Conservation (phyloP, 805 yeast species). For the Ogataea pilisensis region DNA sequence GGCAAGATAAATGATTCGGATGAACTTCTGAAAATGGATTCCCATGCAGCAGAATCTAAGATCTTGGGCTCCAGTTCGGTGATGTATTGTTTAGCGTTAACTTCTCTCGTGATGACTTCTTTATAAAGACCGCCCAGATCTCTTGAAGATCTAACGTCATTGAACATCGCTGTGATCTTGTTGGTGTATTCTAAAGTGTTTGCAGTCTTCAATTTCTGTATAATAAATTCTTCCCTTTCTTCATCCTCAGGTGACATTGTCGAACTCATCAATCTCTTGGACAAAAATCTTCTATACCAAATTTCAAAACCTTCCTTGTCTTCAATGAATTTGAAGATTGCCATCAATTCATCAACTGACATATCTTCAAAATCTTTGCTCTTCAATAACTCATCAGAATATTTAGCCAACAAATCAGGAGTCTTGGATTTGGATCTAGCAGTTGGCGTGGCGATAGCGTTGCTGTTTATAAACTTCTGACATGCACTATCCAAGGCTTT, state of each 20-base stretch:
- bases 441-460: conserved; percentile 70
- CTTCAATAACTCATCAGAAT: conserved; percentile 78
- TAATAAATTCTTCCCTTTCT: conserved; percentile 78
- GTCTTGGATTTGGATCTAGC: conserved; percentile 67
- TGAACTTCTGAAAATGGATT: conserved; percentile 25
- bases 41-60: conserved; percentile 31
- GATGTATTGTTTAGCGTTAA: conserved; percentile 19
- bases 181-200: conserved; percentile 91
- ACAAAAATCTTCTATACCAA: conserved; percentile 82
- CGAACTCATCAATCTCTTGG: conserved; percentile 73
- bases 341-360: conserved; percentile 81
- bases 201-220: conserved; percentile 81
- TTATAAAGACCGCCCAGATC: conserved; percentile 52
- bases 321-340: conserved; percentile 78
- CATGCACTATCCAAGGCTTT: conserved; percentile 90
- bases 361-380: conserved; percentile 68
- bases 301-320: conserved; percentile 96
- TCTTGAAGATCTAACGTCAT: conserved; percentile 81
- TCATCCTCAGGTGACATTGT: conserved; percentile 82
- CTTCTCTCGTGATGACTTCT: conserved; percentile 18
- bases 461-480: conserved; percentile 74
- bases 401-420: conserved; percentile 87
- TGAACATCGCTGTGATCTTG: conserved; percentile 93
- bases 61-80: conserved; percentile 31
- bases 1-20: conserved; percentile 60